These are phyloP conservation scores for Iodosphaeria phyllophila DNA, from an alignment of 2,329 filamentous ascomycete genomes.

Conservation along the genomic window DNA sequence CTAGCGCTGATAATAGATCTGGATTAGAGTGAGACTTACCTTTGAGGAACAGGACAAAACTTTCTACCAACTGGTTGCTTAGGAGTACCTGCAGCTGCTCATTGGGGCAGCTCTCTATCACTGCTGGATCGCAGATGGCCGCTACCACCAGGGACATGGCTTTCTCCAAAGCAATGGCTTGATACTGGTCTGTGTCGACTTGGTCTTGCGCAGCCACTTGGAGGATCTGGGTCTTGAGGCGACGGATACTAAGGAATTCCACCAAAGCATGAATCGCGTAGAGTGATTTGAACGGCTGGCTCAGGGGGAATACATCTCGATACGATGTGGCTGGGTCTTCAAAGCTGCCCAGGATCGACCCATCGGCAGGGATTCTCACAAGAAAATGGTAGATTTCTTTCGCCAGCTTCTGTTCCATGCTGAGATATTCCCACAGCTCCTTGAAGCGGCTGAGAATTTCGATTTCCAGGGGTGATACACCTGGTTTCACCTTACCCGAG, in stretches of 20 bases:
- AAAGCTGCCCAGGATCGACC: conserved; percentile 39
- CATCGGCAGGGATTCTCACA: conserved; percentile 48
- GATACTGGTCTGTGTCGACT: conserved; percentile 7
- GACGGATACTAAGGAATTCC: conserved; percentile 33
- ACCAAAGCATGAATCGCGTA: conserved; percentile 53
- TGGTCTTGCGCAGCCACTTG: conserved; percentile 8
- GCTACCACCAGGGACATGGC: conserved; percentile 35
- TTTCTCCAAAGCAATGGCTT: conserved; percentile 12
- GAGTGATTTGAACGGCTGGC: conserved; percentile 52
- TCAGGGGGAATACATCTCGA: conserved; percentile 45
- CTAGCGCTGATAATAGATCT: conserved; percentile 8
- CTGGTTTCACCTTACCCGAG: conserved; percentile 25
- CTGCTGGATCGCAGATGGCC: conserved; percentile 37
- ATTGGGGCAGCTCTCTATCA: conserved; percentile 25
- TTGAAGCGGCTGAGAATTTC: conserved; percentile 71
- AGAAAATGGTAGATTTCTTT: conserved; percentile 58
- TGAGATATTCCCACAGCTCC: conserved; percentile 65
- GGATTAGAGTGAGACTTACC: conserved; percentile 18
- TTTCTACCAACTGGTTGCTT: conserved; percentile 34
- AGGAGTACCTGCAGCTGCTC: conserved; percentile 28
- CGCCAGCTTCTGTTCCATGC: conserved; percentile 50
- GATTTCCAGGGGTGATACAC: conserved; percentile 46
- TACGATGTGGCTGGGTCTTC: conserved; percentile 32
- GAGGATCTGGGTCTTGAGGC: conserved; percentile 10
- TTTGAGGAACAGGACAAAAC: conserved; percentile 33